Evolutionary conservation across 176 grass and related monocot species (phyloP), one percentile per base, ranked within the genome.

Genomic region (Ensete ventricosum): DNA sequence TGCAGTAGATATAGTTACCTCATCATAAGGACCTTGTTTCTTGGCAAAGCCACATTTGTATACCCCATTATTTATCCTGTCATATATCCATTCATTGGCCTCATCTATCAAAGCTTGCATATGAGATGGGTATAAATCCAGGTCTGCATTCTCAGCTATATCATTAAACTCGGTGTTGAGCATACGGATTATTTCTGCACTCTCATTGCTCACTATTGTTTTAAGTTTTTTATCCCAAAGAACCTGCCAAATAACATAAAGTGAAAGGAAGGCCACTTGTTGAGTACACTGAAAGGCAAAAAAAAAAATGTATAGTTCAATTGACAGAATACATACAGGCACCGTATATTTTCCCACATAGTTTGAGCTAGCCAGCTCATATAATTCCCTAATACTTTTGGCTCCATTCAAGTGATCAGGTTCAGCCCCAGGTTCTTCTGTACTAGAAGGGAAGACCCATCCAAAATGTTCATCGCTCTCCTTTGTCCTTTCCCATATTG

Each of bases 201-300:
- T 98, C 94, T 98, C 94, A 70, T 98, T 98, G 82, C 80, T 98
- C 73, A 98, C 94, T 64, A 91, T 87, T 6, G 94, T 93, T 78
- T 89, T 93, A 0, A 90, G 82, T 64, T 93, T 80, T 84, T 93
- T 91, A 73, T 98, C 94, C 94, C 94, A 98, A 25, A 98, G 85
- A 24, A 98, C 88, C 94, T 93, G 81, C 53, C 76, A 54, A 3
- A 57, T 20, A 13, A 72, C 7, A 69, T 8, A 19, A 53, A 75
- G 43, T 48, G 14, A 21, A 79, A 26, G 22, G 9, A 23, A 22
- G 58, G 78, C 22, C 55, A 55, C 9, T 27, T 62, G 66, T 53
- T 1, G 57, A 51, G 2, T 53, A 6, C 0, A 64, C 1, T 55
- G n/a, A 8, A 26, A 67, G 9, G 77, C 68, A 19, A 4, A 8